Conservation (phyloP, 208 protist species). For the Phytomonas sp. region DNA sequence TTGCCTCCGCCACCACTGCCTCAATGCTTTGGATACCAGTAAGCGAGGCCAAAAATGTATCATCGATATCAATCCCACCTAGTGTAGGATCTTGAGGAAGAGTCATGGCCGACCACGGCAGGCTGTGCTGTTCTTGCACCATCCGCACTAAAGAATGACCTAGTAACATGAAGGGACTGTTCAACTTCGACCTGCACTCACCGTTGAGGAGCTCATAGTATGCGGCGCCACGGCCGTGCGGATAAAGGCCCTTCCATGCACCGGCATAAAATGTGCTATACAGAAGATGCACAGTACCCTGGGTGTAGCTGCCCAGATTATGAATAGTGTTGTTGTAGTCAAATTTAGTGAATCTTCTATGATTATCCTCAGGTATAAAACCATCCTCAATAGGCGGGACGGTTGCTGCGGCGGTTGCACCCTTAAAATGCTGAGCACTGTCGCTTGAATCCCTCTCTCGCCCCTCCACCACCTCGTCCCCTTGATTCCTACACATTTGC, state of each 20-base stretch:
- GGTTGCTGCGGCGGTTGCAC: not conserved
- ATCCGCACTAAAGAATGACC: not conserved
- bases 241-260: conserved; percentile 6
- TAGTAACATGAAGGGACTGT: not conserved
- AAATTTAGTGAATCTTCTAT: not conserved
- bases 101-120: conserved; percentile 46
- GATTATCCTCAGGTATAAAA: not conserved
- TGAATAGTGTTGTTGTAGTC: not conserved
- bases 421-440: not conserved
- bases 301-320: not conserved
- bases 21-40: not conserved
- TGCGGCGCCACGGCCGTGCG: conserved; percentile 1
- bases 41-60: conserved; percentile 2
- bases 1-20: conserved; percentile 5
- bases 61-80: not conserved
- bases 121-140: conserved; percentile 23
- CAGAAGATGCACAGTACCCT: not conserved
- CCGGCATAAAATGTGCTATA: conserved; percentile 7
- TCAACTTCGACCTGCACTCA: not conserved
- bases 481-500: not conserved
- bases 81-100: conserved; percentile 19
- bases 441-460: not conserved
- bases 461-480: not conserved
- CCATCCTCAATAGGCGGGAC: not conserved
- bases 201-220: conserved; percentile 12